Base-by-base conservation (phyloP, 2,329 filamentous ascomycete genomes). In the Fusarium sp. region DNA sequence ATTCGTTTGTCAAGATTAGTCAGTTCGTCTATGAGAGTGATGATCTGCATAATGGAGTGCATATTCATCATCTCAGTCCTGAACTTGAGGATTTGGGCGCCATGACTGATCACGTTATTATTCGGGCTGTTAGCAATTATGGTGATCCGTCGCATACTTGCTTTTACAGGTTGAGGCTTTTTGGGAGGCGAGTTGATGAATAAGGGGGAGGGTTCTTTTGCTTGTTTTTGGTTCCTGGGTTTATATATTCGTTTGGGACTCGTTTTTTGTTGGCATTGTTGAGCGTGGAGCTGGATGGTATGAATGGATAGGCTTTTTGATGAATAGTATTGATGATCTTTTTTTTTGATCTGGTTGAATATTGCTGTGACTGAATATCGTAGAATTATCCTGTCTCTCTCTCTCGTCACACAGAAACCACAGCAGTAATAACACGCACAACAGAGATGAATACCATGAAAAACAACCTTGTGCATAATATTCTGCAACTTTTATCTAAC, bases 81-180 rank as follows among this genome's bases (percentile, higher is more conserved):
- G 85, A 90, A 67, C 80, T 92, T 29, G 73, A 80, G n/a, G 79
- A 79, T 2, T 80, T 91, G 18, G 79, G 82, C 7, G 85, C 86
- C 16, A 81, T 80, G 18, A 90, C 90, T 6, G 85, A 87, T 57
- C 83, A 87, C 10, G 79, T 93, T 9, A 78, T 90, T 20, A 79
- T 93, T 27, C 84, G 90, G 14, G 87, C 89, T 2, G 80, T 86
- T 64, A 88, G 83, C 76, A 93, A 93, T 77, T 87, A 91, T 76
- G 90, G 91, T 16, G 83, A 34, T 34, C 85, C 11, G 29, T 82
- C 89, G 56, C 90, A 91, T 77, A 93, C 91, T 5, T 93, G 91
- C 78, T 88, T 93, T 76, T 93, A 93, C 81, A 84, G 91, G 2
- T 80, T 92, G n/a, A 83, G 87, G 65, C 67, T 93, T 52, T 92